phyloP scores from a whole-genome alignment of 257 asterid genomes.

The Petrea volubilis region DNA sequence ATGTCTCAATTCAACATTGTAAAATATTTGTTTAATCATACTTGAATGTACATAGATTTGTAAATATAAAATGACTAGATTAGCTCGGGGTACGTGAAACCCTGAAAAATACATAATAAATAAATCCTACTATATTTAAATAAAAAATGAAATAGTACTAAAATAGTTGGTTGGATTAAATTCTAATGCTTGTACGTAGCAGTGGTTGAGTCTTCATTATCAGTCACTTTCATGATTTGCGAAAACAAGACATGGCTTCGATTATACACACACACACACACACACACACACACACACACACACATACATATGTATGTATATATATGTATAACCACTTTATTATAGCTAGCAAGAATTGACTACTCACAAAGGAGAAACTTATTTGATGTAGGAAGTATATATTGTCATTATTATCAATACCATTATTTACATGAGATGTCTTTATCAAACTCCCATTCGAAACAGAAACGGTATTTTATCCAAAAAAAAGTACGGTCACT shows the following conservation, averaged over 20 bases:
- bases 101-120: not conserved
- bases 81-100: not conserved
- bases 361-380: constrained; percentile 17
- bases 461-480: not conserved
- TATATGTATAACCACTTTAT: constrained; percentile 3
- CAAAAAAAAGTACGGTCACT: not conserved
- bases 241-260: constrained; percentile 1
- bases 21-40: constrained; percentile 13
- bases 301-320: not conserved
- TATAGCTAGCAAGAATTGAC: constrained; percentile 15
- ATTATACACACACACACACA: too few relatives aligned
- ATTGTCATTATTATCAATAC: not conserved
- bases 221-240: constrained; percentile 13
- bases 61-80: constrained; percentile 13
- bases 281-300: too few relatives aligned
- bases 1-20: constrained; percentile 23
- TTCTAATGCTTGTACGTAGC: not conserved
- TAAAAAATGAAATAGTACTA: not conserved
- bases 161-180: not conserved
- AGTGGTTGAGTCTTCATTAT: not conserved
- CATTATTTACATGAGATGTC: not conserved
- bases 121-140: not conserved
- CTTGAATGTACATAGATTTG: constrained; percentile 30
- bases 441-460: not conserved
- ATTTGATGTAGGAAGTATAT: not conserved